Evolutionary conservation across 306 rosid genomes (phyloP), one percentile per base, ranked within the genome.

Genomic region (Prunus mira): DNA sequence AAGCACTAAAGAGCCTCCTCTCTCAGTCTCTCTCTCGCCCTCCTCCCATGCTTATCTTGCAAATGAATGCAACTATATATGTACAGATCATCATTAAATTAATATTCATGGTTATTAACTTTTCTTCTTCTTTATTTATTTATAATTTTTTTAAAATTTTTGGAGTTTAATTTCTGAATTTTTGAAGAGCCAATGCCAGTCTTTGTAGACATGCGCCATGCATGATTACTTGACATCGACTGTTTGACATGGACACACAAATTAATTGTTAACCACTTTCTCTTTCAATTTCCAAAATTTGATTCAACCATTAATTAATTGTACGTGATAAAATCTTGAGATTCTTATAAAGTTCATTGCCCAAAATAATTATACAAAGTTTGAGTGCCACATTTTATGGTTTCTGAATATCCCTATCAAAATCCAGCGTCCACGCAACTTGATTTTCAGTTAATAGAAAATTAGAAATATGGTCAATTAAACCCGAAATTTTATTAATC

Each of bases 1-100:
- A 75, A 49, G 75, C 83, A 75, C 81, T 83, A 65, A 79, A 55
- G 70, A 38, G 47, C 46, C 24, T 8, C 61, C 78, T 64, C 76
- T 34, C 51, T 54, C 73, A 32, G 25, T 52, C 55, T 12, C 5
- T 10, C 8, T 65, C 38, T 9, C 22, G 34, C 34, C 1, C 38
- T 27, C 43, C 10, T 7, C 25, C 17, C 71, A 75, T 25, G 58
- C 62, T 71, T 65, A 55, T 47, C 83, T 71, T 65, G 38, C 69
- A 52, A 32, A 17, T 72, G 66, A 22, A 72, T n/a, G 13, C 38
- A 34, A 34, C 34, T 12, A 18, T 12, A 27, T 20, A 45, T 65
- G 9, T 52, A 34, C 14, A 19, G 46, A 64, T 64, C 65, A 24
- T 60, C 19, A 54, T 49, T 55, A 56, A 34, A 63, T 3, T 51